phyloP scores from a whole-genome alignment of 1,139 yeast genomes.

The Geotrichum armillariae region DNA sequence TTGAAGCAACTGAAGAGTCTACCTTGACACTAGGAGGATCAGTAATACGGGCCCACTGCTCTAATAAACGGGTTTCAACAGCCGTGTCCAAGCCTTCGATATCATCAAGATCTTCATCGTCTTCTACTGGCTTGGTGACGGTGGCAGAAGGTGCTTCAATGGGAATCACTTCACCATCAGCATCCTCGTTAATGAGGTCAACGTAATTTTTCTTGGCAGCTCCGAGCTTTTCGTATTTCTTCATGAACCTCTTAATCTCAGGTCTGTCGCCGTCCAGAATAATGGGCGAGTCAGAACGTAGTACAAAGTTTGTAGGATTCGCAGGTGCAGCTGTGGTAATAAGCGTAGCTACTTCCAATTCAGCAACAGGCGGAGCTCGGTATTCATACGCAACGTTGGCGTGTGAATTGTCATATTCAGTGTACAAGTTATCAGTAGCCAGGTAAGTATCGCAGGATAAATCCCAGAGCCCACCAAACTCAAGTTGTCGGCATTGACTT shows the following conservation, averaged over 20 bases:
- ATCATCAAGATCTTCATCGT: constrained; percentile 17
- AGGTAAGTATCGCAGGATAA: constrained; percentile 30
- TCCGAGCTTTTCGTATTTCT: constrained; percentile 20
- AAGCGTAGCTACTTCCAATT: constrained; percentile 13
- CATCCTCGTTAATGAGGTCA: constrained; percentile 9
- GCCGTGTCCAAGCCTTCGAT: constrained; percentile 13
- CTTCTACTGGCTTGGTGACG: constrained; percentile 1
- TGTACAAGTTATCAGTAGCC: constrained; percentile 14
- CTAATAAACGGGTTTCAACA: constrained; percentile 20
- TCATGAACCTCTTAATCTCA: constrained; percentile 23
- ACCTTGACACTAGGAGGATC: constrained; percentile 25
- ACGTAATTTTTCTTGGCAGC: constrained; percentile 16
- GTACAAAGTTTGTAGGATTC: constrained; percentile 20
- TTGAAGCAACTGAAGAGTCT: constrained; percentile 10
- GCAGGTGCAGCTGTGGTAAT: constrained; percentile 21
- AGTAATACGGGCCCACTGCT: constrained; percentile 28
- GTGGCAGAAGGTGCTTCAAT: constrained; percentile 10
- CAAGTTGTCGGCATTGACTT: constrained; percentile 29
- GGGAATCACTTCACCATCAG: constrained; percentile 17
- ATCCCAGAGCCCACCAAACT: constrained; percentile 31
- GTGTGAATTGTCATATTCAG: constrained; percentile 23
- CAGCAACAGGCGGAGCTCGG: constrained; percentile 20
- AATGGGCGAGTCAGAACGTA: constrained; percentile 5
- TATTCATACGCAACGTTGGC: constrained; percentile 16
- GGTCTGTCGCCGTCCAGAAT: constrained; percentile 21